Percentiles rank a stretch among this genome's conserved stretches.
Evolutionary conservation across 441 rosid genomes (phyloP).

Genomic region (Theobroma grandiflorum): DNA sequence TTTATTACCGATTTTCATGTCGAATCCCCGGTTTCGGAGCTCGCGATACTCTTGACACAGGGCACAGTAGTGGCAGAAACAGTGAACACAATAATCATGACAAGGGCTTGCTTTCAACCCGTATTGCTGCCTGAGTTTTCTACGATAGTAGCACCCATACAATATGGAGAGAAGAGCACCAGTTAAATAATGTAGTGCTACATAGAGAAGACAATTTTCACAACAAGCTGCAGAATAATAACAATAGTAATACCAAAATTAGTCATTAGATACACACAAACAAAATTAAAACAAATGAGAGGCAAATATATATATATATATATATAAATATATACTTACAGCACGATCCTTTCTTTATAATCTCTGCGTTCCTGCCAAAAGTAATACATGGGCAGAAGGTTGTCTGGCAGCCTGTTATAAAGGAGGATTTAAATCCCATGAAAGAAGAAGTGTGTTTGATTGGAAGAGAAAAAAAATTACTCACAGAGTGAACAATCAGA

Average conservation of each 20-base stretch:
- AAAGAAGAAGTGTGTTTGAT: not conserved
- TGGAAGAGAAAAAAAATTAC: not conserved
- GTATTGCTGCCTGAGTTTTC: constrained; percentile 56
- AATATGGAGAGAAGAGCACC: constrained; percentile 42
- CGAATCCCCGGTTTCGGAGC: constrained; percentile 51
- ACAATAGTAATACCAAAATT: not conserved
- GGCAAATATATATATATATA: not conserved
- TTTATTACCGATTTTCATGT: constrained; percentile 52
- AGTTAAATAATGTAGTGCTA: constrained; percentile 35
- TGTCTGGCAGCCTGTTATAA: constrained; percentile 56
- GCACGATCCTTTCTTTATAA: constrained; percentile 56
- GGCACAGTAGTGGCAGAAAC: constrained; percentile 60
- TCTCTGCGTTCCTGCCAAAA: constrained; percentile 70
- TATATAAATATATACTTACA: constrained; percentile 1
- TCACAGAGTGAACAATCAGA: constrained; percentile 37
- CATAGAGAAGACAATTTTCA: constrained; percentile 52
- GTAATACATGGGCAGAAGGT: constrained; percentile 75
- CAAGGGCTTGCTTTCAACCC: constrained; percentile 49
- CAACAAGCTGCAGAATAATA: constrained; percentile 34
- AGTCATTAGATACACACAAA: not conserved
- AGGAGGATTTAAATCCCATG: not conserved
- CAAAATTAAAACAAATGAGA: not conserved
- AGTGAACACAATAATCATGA: constrained; percentile 53
- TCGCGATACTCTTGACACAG: constrained; percentile 68
- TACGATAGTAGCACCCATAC: constrained; percentile 58